These are phyloP conservation scores for Penicillium hordei DNA, from an alignment of 2,329 filamentous ascomycete species.

Conservation along the genomic window DNA sequence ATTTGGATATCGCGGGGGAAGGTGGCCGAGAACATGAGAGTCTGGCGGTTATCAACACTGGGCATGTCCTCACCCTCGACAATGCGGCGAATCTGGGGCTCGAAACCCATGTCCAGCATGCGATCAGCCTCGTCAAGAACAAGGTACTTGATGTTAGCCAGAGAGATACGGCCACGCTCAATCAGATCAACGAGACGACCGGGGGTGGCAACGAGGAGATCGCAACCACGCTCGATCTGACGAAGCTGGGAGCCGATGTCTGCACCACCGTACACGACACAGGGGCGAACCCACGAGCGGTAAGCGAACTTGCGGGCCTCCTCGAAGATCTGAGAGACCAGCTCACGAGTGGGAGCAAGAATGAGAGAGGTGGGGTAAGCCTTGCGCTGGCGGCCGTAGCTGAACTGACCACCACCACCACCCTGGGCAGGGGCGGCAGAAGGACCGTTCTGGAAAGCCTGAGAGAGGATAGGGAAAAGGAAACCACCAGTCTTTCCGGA, in stretches of 20 bases:
- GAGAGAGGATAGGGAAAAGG: conserved; percentile 97
- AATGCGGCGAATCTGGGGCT: conserved; percentile 97
- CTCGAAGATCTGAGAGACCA: conserved; percentile 98
- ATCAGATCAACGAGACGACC: conserved; percentile 97
- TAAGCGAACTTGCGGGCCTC: conserved; percentile 98
- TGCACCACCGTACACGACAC: conserved; percentile 97
- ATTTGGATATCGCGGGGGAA: conserved; percentile 99
- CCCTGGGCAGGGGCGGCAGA: conserved; percentile 63
- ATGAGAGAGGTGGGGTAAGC: conserved; percentile 96
- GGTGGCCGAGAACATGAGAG: conserved; percentile 99
- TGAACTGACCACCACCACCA: conserved; percentile 55
- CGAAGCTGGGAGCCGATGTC: conserved; percentile 98
- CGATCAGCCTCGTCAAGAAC: conserved; percentile 99
- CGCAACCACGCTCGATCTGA: conserved; percentile 95
- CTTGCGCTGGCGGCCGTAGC: conserved; percentile 89
- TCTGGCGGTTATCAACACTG: conserved; percentile 76
- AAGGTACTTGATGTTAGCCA: conserved; percentile 98
- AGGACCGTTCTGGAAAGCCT: conserved; percentile 88
- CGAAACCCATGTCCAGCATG: conserved; percentile 99
- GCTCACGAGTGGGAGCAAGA: conserved; percentile 92
- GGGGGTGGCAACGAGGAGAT: conserved; percentile 93
- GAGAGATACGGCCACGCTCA: conserved; percentile 95
- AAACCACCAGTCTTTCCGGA: conserved; percentile 99
- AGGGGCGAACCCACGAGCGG: conserved; percentile 97
- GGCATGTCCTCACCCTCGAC: conserved; percentile 99